phyloP scores from a whole-genome alignment of 768 basidiomycete genomes.

The Suillus spraguei region DNA sequence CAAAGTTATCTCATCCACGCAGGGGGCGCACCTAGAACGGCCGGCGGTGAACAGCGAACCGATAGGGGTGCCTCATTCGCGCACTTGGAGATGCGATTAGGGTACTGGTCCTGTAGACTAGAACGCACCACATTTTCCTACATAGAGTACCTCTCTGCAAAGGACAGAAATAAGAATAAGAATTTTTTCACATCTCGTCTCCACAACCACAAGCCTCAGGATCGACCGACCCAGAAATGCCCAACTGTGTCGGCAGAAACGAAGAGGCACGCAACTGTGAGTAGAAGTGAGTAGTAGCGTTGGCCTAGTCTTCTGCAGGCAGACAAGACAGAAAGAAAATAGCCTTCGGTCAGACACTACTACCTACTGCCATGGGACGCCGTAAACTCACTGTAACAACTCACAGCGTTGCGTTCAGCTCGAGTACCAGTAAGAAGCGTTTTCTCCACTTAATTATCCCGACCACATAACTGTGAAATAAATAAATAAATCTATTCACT shows the following conservation, averaged over 20 bases:
- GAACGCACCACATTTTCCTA: too few species aligned
- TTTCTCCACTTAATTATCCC: background rate
- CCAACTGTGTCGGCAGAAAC: background rate
- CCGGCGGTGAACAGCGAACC: too few species aligned
- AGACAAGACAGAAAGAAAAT: too few species aligned
- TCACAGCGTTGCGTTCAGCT: background rate
- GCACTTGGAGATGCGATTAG: too few species aligned
- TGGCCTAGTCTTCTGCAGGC: background rate
- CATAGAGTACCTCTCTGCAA: too few species aligned
- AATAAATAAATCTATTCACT: background rate
- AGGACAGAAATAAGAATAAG: too few species aligned
- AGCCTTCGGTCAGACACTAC: too few species aligned
- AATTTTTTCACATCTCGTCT: background rate
- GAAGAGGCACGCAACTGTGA: background rate
- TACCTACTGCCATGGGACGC: background rate
- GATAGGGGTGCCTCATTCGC: too few species aligned
- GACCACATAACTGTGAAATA: constrained; percentile 15
- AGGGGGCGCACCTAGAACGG: too few species aligned
- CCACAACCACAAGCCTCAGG: background rate
- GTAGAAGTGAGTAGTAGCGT: background rate
- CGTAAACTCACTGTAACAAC: background rate
- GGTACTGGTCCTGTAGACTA: too few species aligned
- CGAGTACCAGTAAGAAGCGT: constrained; percentile 13
- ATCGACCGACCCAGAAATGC: background rate
- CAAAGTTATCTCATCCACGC: too few species aligned